phyloP scores from a whole-genome alignment of 352 stramenopile genomes.

The Pythium periplocum region DNA sequence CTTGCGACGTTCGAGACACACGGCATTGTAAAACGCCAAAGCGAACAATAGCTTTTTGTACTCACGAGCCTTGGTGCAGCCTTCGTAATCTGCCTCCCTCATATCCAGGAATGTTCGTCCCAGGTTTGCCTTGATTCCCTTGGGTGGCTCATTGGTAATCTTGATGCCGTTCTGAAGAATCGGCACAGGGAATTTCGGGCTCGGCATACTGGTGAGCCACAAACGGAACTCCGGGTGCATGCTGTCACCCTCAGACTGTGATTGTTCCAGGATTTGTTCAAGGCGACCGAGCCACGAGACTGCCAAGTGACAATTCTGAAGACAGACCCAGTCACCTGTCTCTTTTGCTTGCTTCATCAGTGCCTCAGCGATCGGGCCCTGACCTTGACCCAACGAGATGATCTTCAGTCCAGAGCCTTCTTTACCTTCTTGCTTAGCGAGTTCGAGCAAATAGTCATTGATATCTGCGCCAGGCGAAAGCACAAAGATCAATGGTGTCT shows the following conservation, averaged over 20 bases:
- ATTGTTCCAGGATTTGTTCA: slow-evolving; percentile 86
- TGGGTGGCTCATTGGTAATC: slow-evolving; percentile 93
- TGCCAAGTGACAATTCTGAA: slow-evolving; percentile 94
- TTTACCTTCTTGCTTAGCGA: slow-evolving; percentile 88
- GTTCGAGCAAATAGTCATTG: slow-evolving; percentile 90
- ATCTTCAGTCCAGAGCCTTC: slow-evolving; percentile 85
- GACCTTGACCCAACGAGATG: slow-evolving; percentile 92
- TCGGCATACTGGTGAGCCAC: slow-evolving; percentile 93
- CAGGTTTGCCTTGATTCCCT: slow-evolving; percentile 90
- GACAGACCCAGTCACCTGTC: slow-evolving; percentile 92
- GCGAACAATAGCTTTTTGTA: slow-evolving; percentile 92
- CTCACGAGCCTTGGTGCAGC: slow-evolving; percentile 76
- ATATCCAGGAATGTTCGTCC: slow-evolving; percentile 92
- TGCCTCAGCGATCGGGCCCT: slow-evolving; percentile 89
- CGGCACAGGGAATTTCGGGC: slow-evolving; percentile 86
- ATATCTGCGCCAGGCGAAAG: slow-evolving; percentile 91
- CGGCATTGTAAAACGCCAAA: slow-evolving; percentile 93
- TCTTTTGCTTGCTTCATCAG: slow-evolving; percentile 88
- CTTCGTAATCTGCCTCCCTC: slow-evolving; percentile 86
- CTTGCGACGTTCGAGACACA: slow-evolving; percentile 92
- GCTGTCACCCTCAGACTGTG: slow-evolving; percentile 31
- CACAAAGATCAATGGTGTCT: slow-evolving; percentile 93
- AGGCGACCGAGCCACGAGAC: slow-evolving; percentile 88
- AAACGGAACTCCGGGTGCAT: slow-evolving; percentile 89
- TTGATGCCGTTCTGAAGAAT: slow-evolving; percentile 96